These are phyloP conservation scores for Fonsecaea erecta DNA, from an alignment of 2,329 filamentous ascomycete genomes.

Conservation along the genomic window DNA sequence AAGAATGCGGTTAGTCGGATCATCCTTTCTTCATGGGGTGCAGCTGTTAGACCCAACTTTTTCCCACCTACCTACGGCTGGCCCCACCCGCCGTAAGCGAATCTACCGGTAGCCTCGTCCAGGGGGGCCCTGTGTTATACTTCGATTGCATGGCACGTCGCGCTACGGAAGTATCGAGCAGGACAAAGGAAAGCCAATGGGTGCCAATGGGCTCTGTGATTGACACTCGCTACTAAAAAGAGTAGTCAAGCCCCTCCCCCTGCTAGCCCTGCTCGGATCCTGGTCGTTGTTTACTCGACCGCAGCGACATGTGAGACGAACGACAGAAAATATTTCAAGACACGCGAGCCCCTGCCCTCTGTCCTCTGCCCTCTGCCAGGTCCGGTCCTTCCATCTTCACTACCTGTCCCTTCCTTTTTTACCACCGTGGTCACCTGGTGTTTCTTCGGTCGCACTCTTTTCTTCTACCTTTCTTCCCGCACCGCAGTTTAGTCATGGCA, in stretches of 20 bases:
- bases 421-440: background rate
- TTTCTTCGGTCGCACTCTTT: background rate
- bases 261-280: background rate
- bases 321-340: conserved; percentile 9
- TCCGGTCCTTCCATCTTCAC: conserved; percentile 4
- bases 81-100: conserved; percentile 3
- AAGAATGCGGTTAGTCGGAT: background rate
- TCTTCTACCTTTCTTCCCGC: background rate
- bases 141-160: conserved; percentile 3
- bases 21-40: background rate
- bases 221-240: background rate
- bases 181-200: background rate
- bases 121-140: conserved; percentile 1
- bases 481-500: conserved; percentile 1
- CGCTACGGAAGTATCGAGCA: conserved; percentile 4
- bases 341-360: background rate
- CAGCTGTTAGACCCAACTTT: background rate
- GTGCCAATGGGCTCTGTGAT: background rate
- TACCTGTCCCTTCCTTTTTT: background rate
- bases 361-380: background rate
- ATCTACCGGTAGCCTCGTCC: conserved; percentile 2
- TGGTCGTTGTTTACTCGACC: conserved; percentile 7
- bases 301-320: conserved; percentile 8
- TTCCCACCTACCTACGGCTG: background rate
- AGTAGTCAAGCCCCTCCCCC: background rate